Evolutionary conservation across 805 yeast genomes (phyloP).

Genomic region (Barnettozyma sucrosica): DNA sequence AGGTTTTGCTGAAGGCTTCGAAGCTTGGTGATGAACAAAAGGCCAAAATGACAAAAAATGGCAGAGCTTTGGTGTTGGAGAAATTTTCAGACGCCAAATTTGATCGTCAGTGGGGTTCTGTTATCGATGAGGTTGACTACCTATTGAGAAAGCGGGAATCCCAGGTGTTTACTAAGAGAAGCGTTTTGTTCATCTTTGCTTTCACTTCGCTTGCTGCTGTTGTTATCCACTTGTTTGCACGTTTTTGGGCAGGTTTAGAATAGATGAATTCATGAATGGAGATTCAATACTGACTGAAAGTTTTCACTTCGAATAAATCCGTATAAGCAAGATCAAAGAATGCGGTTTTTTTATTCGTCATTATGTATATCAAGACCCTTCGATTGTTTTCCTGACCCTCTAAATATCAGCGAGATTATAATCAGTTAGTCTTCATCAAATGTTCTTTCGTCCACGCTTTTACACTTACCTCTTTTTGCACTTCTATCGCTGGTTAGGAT

Average conservation of each 20-base stretch:
- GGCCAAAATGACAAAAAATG: conserved; percentile 40
- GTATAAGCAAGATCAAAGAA: background rate
- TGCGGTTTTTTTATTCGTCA: background rate
- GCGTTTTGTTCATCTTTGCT: background rate
- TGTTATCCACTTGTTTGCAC: background rate
- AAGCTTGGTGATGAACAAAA: conserved; percentile 34
- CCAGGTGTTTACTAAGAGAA: background rate
- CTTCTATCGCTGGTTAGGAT: background rate
- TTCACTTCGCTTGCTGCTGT: background rate
- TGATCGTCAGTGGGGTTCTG: conserved; percentile 45
- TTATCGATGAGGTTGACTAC: conserved; percentile 11
- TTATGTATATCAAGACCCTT: no score
- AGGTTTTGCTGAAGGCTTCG: conserved; percentile 41
- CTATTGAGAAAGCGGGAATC: background rate
- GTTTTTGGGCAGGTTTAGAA: background rate
- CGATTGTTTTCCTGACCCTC: background rate
- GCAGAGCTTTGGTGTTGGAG: conserved; percentile 36
- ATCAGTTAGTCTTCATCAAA: background rate
- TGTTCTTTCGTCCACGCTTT: background rate
- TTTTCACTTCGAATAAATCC: background rate
- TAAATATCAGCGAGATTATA: background rate
- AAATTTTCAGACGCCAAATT: conserved; percentile 62
- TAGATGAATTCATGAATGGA: background rate
- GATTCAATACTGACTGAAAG: background rate
- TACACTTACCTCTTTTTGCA: background rate